Conservation (phyloP, 1,284 basidiomycete genomes). For the Pisolithus thermaeus region DNA sequence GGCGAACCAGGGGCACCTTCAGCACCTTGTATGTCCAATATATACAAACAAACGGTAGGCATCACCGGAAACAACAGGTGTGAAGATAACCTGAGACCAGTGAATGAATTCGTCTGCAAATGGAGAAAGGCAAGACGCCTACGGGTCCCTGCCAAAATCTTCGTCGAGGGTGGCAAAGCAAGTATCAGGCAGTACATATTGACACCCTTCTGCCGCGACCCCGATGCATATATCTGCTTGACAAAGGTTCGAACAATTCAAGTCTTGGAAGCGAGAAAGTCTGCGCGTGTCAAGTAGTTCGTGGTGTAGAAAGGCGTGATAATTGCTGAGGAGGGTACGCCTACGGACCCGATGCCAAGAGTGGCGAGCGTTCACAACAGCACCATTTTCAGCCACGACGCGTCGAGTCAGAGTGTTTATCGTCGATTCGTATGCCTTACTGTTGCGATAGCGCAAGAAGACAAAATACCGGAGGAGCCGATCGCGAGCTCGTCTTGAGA, state of each 20-base stretch:
- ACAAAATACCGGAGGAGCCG: constrained; percentile 43
- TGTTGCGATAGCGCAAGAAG: constrained; percentile 52
- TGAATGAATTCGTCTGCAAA: not conserved
- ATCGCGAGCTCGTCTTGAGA: constrained; percentile 32
- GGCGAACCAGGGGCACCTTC: not conserved
- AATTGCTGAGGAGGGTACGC: constrained; percentile 20
- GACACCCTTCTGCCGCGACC: constrained; percentile 29
- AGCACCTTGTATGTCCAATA: constrained; percentile 30
- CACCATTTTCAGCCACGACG: constrained; percentile 12
- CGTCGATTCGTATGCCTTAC: constrained; percentile 37
- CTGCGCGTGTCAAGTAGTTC: constrained; percentile 5
- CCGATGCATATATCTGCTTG: constrained; percentile 32
- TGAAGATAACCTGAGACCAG: not conserved
- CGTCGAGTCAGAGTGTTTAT: constrained; percentile 16
- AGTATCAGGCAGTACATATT: constrained; percentile 31
- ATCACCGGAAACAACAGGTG: constrained; percentile 50
- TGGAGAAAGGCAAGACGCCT: not conserved
- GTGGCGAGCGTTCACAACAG: constrained; percentile 20
- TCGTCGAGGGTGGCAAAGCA: constrained; percentile 33
- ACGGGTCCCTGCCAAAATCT: constrained; percentile 24
- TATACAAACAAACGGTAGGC: constrained; percentile 46
- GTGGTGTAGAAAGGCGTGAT: constrained; percentile 23
- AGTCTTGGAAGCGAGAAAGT: too few species aligned
- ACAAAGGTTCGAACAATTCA: constrained; percentile 24
- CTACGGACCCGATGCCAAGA: too few species aligned